phyloP scores from a whole-genome alignment of 139 green algal species.

The Chlorella ohadii region DNA sequence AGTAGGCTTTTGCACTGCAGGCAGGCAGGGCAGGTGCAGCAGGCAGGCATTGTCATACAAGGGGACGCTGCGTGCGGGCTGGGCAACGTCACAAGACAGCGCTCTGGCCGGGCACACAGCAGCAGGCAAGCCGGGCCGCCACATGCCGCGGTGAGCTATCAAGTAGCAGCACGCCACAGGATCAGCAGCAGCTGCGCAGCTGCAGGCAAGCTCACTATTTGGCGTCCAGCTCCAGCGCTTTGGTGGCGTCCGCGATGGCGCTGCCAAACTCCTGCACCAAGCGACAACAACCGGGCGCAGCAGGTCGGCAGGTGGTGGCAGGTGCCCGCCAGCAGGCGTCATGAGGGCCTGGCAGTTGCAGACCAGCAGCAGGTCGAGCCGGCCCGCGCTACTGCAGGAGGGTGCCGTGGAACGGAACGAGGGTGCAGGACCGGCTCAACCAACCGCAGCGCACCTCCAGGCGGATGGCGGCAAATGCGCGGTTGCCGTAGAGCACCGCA shows the following conservation, averaged over 20 bases:
- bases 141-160: too few relatives aligned
- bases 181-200: neutral
- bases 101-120: too few relatives aligned
- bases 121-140: too few relatives aligned
- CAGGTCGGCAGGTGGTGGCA: neutral
- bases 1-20: constrained; percentile 88
- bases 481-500: constrained; percentile 89
- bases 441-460: constrained; percentile 70
- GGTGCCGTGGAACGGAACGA: neutral
- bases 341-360: too few relatives aligned
- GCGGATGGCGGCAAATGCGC: constrained; percentile 87
- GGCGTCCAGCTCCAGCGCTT: constrained; percentile 87
- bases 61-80: too few relatives aligned
- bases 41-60: neutral
- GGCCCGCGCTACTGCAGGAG: too few relatives aligned
- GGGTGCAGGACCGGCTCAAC: too few relatives aligned
- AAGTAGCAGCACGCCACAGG: neutral
- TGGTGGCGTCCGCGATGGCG: constrained; percentile 89
- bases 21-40: neutral
- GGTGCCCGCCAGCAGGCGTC: neutral
- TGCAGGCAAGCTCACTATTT: constrained; percentile 56
- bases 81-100: too few relatives aligned
- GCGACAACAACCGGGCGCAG: neutral
- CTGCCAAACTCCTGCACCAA: constrained; percentile 74
- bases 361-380: neutral